Percentiles rank a stretch among this genome's conserved stretches.
phyloP scores from a whole-genome alignment of 306 rosid species.

The Ziziphus jujuba region DNA sequence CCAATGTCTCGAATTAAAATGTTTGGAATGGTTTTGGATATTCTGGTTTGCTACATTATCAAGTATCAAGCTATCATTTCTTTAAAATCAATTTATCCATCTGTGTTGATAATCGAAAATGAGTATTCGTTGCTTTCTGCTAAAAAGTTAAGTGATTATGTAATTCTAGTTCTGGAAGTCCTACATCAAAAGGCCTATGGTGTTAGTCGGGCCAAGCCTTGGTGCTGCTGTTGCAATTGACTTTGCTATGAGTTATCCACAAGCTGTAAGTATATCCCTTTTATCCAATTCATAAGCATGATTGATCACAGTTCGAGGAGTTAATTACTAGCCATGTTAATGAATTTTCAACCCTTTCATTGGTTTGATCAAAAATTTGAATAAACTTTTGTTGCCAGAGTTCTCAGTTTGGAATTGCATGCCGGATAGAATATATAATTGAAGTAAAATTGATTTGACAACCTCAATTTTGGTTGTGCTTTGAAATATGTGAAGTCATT shows the following conservation, averaged over 20 bases:
- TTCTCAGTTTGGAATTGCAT: not conserved
- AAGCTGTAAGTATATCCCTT: slow-evolving; percentile 60
- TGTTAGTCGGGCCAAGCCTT: slow-evolving; percentile 96
- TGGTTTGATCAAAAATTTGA: too few relatives aligned
- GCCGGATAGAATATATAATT: too few relatives aligned
- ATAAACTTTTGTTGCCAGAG: not conserved
- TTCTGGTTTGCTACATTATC: not conserved
- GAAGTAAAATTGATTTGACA: too few relatives aligned
- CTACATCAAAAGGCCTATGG: slow-evolving; percentile 75
- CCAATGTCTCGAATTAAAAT: not conserved
- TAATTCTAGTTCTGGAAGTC: slow-evolving; percentile 73
- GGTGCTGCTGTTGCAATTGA: slow-evolving; percentile 96
- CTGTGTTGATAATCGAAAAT: not conserved
- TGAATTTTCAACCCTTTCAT: too few relatives aligned
- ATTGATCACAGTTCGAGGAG: not conserved
- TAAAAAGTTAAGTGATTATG: not conserved
- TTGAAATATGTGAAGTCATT: too few relatives aligned
- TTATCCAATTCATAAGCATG: not conserved
- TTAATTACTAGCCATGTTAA: not conserved
- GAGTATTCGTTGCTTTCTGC: not conserved
- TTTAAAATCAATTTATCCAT: not conserved
- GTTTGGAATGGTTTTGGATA: not conserved
- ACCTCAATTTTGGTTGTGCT: too few relatives aligned
- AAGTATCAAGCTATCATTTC: not conserved
- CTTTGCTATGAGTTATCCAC: slow-evolving; percentile 78